A percentile compares a stretch with the other conserved stretches of the same genome.
These are phyloP conservation scores for Mucor irregularis DNA, from an alignment of 371 early-diverging fungal genomes.

Conservation along the genomic window DNA sequence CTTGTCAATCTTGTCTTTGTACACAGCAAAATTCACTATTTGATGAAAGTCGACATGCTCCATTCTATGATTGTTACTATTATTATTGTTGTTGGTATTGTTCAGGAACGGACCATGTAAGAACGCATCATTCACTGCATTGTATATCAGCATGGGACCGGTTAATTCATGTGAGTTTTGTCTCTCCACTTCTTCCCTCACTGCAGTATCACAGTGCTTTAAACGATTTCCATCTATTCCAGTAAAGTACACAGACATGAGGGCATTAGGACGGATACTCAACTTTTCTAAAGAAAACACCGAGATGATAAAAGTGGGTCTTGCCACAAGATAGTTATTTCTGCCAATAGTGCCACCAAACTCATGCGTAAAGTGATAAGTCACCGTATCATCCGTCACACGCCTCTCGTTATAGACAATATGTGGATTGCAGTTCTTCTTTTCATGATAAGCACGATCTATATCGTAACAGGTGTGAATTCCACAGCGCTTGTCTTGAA, in stretches of 20 bases:
- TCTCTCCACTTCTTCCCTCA: not conserved
- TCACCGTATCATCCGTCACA: not conserved
- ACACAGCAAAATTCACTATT: too few species aligned
- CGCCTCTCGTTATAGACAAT: not conserved
- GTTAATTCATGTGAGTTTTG: not conserved
- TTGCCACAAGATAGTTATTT: not conserved
- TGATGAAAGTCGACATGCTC: too few species aligned
- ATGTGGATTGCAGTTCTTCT: not conserved
- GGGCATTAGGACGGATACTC: not conserved
- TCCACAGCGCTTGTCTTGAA: not conserved
- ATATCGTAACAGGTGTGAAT: not conserved
- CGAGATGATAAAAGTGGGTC: not conserved
- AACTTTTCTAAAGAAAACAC: not conserved
- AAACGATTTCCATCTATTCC: not conserved
- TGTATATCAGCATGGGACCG: not conserved
- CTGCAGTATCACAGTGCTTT: not conserved
- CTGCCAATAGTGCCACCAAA: not conserved
- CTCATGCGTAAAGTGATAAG: not conserved
- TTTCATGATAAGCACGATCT: not conserved
- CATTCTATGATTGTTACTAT: too few species aligned
- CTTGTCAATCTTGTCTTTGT: too few species aligned
- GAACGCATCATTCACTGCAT: not conserved
- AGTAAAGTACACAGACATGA: not conserved
- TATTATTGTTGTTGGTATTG: too few species aligned
- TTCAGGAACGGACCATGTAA: too few species aligned